These are phyloP conservation scores for Wakefieldia striispora DNA, from an alignment of 768 basidiomycete genomes.

Conservation along the genomic window DNA sequence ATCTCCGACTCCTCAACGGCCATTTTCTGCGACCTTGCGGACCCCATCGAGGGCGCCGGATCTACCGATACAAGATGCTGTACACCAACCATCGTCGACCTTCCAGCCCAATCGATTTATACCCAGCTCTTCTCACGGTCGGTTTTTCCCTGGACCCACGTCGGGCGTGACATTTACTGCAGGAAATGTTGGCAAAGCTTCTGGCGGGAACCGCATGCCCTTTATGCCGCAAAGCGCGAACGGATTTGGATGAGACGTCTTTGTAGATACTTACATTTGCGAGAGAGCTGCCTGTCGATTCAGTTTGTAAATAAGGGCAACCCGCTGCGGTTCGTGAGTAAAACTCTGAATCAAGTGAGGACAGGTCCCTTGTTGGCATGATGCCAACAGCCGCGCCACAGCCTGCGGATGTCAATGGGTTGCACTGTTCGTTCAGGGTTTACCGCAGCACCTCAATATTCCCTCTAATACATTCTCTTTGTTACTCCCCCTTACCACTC, in stretches of 20 bases:
- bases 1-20: conserved; percentile 47
- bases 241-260: conserved; percentile 27
- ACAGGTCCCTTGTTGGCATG: too few relatives aligned
- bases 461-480: too few relatives aligned
- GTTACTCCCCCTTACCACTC: too few relatives aligned
- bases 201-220: conserved; percentile 49
- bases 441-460: conserved; percentile 27
- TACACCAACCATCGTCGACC: conserved; percentile 4
- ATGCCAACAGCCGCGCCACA: conserved; percentile 12
- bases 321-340: too few relatives aligned
- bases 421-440: background rate
- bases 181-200: conserved; percentile 13
- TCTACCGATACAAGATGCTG: conserved; percentile 15
- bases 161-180: background rate
- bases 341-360: background rate
- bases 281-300: too few relatives aligned
- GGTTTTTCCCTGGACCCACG: conserved; percentile 16
- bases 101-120: conserved; percentile 32
- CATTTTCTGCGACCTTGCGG: conserved; percentile 22
- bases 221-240: conserved; percentile 43
- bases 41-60: conserved; percentile 26
- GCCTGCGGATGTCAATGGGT: background rate
- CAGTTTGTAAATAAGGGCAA: too few relatives aligned
- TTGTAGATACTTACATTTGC: conserved; percentile 7
- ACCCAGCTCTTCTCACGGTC: conserved; percentile 27